Percentiles rank a stretch among this genome's conserved stretches.
phyloP scores from a whole-genome alignment of 192 early-diverging fungal genomes.

The Backusella macrospora region DNA sequence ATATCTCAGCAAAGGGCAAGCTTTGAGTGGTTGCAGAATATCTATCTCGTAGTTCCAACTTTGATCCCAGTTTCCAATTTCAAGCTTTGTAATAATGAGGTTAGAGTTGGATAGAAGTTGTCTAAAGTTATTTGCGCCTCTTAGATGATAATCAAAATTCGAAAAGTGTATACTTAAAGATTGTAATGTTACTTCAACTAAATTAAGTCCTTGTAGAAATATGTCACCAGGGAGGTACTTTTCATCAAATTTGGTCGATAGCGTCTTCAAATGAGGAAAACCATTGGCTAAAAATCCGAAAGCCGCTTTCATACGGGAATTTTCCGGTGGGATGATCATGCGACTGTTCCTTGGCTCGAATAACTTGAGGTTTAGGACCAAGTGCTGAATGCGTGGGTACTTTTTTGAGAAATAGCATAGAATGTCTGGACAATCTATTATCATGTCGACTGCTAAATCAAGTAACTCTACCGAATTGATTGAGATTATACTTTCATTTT shows the following conservation, averaged over 20 bases:
- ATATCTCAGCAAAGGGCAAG: not conserved
- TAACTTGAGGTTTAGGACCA: constrained; percentile 4
- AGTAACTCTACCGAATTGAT: not conserved
- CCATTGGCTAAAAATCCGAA: not conserved
- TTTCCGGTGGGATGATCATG: constrained; percentile 5
- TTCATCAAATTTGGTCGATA: constrained; percentile 15
- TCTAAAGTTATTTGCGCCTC: constrained; percentile 10
- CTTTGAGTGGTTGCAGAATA: not conserved
- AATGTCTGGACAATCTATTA: constrained; percentile 4
- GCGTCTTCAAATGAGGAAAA: not conserved
- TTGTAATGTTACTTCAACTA: not conserved
- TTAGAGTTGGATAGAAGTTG: constrained; percentile 6
- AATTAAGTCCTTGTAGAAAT: constrained; percentile 12
- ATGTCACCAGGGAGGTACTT: constrained; percentile 15
- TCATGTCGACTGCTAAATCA: not conserved
- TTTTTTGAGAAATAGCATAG: constrained; percentile 8
- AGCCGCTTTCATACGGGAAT: constrained; percentile 3
- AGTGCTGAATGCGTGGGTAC: not conserved
- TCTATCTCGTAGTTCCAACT: constrained; percentile 16
- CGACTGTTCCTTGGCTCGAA: not conserved
- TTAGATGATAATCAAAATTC: constrained; percentile 16
- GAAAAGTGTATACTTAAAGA: not conserved
- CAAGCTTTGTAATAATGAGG: not conserved
- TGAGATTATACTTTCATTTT: not conserved
- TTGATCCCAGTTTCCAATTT: constrained; percentile 19